Percentiles rank a stretch among this genome's conserved stretches.
These are phyloP conservation scores for Botrytis sinoallii DNA, from an alignment of 2,329 filamentous ascomycete genomes.

Conservation along the genomic window DNA sequence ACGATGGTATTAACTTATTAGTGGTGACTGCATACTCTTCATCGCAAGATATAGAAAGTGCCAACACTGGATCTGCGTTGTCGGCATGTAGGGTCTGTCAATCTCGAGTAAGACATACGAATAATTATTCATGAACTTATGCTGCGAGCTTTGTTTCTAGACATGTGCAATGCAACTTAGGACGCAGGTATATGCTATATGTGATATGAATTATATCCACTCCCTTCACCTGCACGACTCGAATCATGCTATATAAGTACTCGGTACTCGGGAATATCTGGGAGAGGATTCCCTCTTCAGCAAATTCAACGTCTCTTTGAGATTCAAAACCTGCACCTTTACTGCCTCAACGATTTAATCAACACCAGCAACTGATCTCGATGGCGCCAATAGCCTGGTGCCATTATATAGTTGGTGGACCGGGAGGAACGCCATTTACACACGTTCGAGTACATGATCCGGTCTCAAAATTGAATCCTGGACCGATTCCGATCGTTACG, in stretches of 20 bases:
- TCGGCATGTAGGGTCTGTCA: background rate
- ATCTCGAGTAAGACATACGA: background rate
- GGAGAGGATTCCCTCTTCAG: background rate
- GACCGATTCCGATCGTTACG: too few relatives aligned
- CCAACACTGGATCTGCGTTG: background rate
- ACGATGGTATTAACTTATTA: too few relatives aligned
- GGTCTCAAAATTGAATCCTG: too few relatives aligned
- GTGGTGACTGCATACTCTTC: too few relatives aligned
- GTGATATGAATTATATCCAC: background rate
- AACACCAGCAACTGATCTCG: too few relatives aligned
- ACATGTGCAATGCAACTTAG: background rate
- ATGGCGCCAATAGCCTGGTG: too few relatives aligned
- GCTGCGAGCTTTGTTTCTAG: background rate
- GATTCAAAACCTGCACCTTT: too few relatives aligned
- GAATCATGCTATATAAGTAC: background rate
- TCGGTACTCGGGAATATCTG: background rate
- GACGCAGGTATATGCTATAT: background rate
- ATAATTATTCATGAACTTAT: background rate
- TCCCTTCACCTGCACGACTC: background rate
- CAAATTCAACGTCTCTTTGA: too few relatives aligned
- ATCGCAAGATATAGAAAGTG: background rate
- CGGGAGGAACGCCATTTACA: too few relatives aligned
- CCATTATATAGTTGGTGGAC: rapidly evolving
- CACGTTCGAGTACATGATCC: too few relatives aligned
- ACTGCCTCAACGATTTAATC: too few relatives aligned